phyloP scores from a whole-genome alignment of 768 basidiomycete genomes.

The Leccinum longicurvipes region DNA sequence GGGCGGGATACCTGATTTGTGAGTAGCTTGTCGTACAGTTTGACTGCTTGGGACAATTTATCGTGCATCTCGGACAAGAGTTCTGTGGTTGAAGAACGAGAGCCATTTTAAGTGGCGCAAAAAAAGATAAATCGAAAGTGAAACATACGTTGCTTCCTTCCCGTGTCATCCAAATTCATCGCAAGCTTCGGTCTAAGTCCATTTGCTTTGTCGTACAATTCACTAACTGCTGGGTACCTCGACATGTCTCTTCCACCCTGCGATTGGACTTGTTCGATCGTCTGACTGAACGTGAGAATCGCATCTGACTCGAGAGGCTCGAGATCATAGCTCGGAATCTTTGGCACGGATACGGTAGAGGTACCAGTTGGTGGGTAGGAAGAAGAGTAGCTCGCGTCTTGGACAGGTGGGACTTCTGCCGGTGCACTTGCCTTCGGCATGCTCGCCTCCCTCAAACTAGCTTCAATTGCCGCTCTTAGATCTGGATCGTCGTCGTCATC shows the following conservation, averaged over 20 bases:
- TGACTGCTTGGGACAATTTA: constrained; percentile 88
- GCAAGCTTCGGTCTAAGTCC: constrained; percentile 77
- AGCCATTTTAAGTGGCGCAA: not conserved
- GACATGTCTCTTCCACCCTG: constrained; percentile 77
- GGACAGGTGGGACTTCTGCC: constrained; percentile 52
- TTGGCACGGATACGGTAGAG: constrained; percentile 40
- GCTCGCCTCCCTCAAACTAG: constrained; percentile 81
- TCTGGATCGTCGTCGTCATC: constrained; percentile 91
- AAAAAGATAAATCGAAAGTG: constrained; percentile 1
- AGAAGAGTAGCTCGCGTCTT: constrained; percentile 46
- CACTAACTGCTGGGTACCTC: constrained; percentile 79
- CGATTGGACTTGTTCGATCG: constrained; percentile 77
- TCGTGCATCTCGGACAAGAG: constrained; percentile 92
- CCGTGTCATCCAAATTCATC: constrained; percentile 79
- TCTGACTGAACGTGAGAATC: constrained; percentile 88
- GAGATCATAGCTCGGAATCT: constrained; percentile 76
- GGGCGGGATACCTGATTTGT: constrained; percentile 80
- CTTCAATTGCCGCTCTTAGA: constrained; percentile 90
- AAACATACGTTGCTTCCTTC: constrained; percentile 76
- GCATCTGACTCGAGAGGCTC: constrained; percentile 78
- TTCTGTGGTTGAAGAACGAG: constrained; percentile 42
- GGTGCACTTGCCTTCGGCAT: constrained; percentile 81
- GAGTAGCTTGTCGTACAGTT: constrained; percentile 84
- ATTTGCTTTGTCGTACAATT: constrained; percentile 81
- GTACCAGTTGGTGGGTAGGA: constrained; percentile 41